phyloP scores from a whole-genome alignment of 768 basidiomycete genomes.

The Hebeloma cylindrosporum region DNA sequence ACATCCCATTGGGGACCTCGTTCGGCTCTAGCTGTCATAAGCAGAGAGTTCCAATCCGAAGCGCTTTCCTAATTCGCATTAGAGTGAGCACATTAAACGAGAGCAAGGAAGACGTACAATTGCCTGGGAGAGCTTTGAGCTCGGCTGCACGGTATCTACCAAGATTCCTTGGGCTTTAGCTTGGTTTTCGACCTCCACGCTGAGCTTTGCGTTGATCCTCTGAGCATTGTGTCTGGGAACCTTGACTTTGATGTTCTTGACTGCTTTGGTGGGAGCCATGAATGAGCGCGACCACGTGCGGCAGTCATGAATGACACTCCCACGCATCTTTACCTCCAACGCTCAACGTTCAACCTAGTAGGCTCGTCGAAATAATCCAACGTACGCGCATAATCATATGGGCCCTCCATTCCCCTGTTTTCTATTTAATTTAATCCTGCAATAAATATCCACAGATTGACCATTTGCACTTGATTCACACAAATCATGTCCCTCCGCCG shows the following conservation, averaged over 20 bases:
- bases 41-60: slow-evolving; percentile 83
- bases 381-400: no score
- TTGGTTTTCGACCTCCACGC: slow-evolving; percentile 54
- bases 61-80: slow-evolving; percentile 57
- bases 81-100: slow-evolving; percentile 1
- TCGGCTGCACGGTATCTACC: slow-evolving; percentile 65
- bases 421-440: no score
- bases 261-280: slow-evolving; percentile 65
- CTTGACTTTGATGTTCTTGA: slow-evolving; percentile 56
- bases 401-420: no score
- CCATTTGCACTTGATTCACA: neutral
- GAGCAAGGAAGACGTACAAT: slow-evolving; percentile 51
- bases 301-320: neutral
- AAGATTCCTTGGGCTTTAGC: slow-evolving; percentile 49
- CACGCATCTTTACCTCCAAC: no score
- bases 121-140: slow-evolving; percentile 61
- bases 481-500: slow-evolving; percentile 16
- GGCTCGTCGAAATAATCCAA: no score
- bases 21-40: slow-evolving; percentile 76
- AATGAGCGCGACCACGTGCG: slow-evolving; percentile 19
- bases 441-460: no score
- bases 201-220: slow-evolving; percentile 63
- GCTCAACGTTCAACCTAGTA: no score
- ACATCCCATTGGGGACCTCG: slow-evolving; percentile 88
- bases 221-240: slow-evolving; percentile 79